phyloP scores from a whole-genome alignment of 2,329 filamentous ascomycete species.

The Dothideomycetidae sp. region DNA sequence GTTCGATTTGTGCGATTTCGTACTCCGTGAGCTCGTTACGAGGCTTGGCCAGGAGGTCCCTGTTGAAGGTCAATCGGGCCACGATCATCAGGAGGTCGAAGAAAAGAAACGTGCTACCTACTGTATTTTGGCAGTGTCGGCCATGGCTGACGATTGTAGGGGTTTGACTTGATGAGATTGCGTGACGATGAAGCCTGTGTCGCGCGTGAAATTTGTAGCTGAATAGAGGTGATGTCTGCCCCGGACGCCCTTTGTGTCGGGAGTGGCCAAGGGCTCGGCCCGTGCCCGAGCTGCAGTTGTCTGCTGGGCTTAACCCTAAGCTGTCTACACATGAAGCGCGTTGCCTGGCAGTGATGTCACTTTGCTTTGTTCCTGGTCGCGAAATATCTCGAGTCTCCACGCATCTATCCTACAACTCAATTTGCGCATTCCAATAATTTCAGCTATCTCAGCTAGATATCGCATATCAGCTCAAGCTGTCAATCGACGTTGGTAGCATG shows the following conservation, averaged over 20 bases:
- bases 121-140: conserved; percentile 9
- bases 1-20: conserved; percentile 69
- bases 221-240: neutral
- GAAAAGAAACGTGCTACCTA: conserved; percentile 8
- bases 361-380: neutral
- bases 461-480: too few species aligned
- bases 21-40: conserved; percentile 88
- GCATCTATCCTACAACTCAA: neutral
- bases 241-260: neutral
- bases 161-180: too few species aligned
- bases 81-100: neutral
- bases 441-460: too few species aligned
- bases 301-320: neutral
- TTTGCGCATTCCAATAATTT: neutral
- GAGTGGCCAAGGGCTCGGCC: neutral
- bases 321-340: neutral
- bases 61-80: conserved; percentile 28
- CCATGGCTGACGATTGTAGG: conserved; percentile 3
- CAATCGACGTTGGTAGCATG: neutral
- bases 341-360: neutral
- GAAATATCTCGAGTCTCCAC: neutral
- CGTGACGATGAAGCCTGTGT: too few species aligned
- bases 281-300: too few species aligned
- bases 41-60: conserved; percentile 78
- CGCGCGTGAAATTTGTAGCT: too few species aligned